These are phyloP conservation scores for Fusarium siculi DNA, from an alignment of 2,329 filamentous ascomycete species.

Conservation along the genomic window DNA sequence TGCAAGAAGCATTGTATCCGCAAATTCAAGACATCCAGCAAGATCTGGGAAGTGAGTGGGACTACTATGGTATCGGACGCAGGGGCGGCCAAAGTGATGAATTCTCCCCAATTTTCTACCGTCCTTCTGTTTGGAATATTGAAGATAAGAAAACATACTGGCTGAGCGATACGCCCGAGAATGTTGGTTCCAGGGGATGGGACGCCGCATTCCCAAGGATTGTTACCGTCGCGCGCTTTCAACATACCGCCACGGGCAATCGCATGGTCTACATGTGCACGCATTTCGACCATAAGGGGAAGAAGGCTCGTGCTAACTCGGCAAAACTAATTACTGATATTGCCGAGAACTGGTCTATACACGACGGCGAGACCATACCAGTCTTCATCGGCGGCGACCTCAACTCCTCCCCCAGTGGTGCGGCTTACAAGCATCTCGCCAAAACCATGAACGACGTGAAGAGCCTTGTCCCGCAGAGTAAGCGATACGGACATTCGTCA, in stretches of 20 bases:
- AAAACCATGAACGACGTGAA: constrained; percentile 41
- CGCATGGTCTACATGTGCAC: constrained; percentile 61
- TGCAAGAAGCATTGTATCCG: constrained; percentile 72
- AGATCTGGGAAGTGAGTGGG: constrained; percentile 56
- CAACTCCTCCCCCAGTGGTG: constrained; percentile 44
- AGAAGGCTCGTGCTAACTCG: constrained; percentile 52
- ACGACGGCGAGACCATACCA: constrained; percentile 29
- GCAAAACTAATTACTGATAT: constrained; percentile 53
- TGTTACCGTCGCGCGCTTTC: constrained; percentile 59
- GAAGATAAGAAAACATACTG: constrained; percentile 66
- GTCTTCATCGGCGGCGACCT: constrained; percentile 50
- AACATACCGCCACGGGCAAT: constrained; percentile 51
- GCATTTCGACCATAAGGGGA: constrained; percentile 63
- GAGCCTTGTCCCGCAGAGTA: constrained; percentile 36
- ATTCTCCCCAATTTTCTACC: constrained; percentile 76
- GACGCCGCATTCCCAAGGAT: constrained; percentile 56
- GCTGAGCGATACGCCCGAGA: constrained; percentile 68
- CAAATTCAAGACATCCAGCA: constrained; percentile 68
- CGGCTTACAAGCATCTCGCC: constrained; percentile 43
- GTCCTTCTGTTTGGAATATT: constrained; percentile 62
- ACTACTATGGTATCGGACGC: constrained; percentile 65
- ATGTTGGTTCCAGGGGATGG: constrained; percentile 69
- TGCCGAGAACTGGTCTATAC: constrained; percentile 42
- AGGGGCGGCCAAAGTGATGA: constrained; percentile 72
- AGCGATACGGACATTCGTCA: constrained; percentile 38